Conservation (phyloP, 305 asterid genomes). For the Andrographis paniculata region DNA sequence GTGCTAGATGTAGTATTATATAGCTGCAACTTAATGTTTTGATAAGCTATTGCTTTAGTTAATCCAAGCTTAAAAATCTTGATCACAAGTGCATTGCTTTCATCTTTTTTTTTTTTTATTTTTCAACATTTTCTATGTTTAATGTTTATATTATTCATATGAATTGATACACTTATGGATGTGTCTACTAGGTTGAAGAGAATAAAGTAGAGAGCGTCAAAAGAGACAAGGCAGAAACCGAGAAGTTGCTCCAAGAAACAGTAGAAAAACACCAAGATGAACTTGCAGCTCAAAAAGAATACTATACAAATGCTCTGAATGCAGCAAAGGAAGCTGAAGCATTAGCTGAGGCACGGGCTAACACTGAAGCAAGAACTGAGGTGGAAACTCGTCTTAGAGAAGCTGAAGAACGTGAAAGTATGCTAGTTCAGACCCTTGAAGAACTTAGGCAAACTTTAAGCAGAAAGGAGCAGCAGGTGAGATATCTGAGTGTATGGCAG, state of each 20-base stretch:
- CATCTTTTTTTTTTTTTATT: background rate
- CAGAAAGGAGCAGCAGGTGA: conserved; percentile 88
- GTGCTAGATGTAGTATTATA: background rate
- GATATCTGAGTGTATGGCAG: conserved; percentile 6
- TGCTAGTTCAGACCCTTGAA: conserved; percentile 83
- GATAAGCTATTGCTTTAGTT: background rate
- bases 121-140: background rate
- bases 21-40: background rate
- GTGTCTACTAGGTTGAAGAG: conserved; percentile 59
- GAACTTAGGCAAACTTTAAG: conserved; percentile 83
- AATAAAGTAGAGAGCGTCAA: conserved; percentile 76
- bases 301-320: conserved; percentile 61
- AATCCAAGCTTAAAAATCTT: background rate
- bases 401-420: conserved; percentile 72
- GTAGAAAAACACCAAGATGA: conserved; percentile 80
- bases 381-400: conserved; percentile 66
- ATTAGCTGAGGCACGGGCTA: conserved; percentile 71
- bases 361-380: conserved; percentile 79
- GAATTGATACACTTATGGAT: background rate
- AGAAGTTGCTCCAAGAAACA: conserved; percentile 73
- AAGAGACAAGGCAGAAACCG: conserved; percentile 76
- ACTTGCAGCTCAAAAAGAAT: conserved; percentile 62
- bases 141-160: background rate
- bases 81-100: background rate
- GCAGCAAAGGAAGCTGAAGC: conserved; percentile 88